Evolutionary conservation across 176 grass and related monocot species (phyloP), one percentile per base, ranked within the genome.

Genomic region (Rhynchospora pubera): DNA sequence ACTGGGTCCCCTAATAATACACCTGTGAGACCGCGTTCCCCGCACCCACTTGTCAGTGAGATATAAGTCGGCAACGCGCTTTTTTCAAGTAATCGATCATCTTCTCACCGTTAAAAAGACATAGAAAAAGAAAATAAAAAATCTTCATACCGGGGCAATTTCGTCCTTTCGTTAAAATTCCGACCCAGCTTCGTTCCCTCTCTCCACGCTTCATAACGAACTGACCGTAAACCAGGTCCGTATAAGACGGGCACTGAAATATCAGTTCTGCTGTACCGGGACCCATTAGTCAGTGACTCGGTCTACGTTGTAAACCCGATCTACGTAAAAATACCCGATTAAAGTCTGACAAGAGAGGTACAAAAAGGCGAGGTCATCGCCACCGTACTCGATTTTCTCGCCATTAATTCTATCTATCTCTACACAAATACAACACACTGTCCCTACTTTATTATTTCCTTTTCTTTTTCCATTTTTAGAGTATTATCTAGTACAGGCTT

Each of bases 341-440:
- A 0, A 10, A 67, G 46, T 46, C 44, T 23, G 34, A 64, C 0
- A 15, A 18, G 58, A 32, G 19, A 50, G 19, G 44, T 81, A 81
- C 58, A 81, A 80, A 64, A 76, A 81, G 43, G 79, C 45, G 43
- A 81, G 60, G 79, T 81, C 42, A 65, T n/a, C 34, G 79, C 58
- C 79, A 48, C 79, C 79, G 79, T 81, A 81, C 59, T 81, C 79
- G 39, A 45, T 81, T 24, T 81, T 81, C 79, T 81, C 42, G 78
- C 78, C 52, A 80, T 80, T 47, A 61, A 64, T 80, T 39, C 57
- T 7, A 63, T 80, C 78, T 1, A 47, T 77, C 73, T 52, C 9
- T 26, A 34, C 14, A 18, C 34, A 39, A 39, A 39, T 39, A 39
- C 34, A 39, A 39, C 16, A 32, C 53, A 39, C 56, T 23, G 34